A percentile compares a stretch with the other conserved stretches of the same genome.
Evolutionary conservation across 1,284 basidiomycete genomes (phyloP).

Genomic region (Thelephora terrestris): DNA sequence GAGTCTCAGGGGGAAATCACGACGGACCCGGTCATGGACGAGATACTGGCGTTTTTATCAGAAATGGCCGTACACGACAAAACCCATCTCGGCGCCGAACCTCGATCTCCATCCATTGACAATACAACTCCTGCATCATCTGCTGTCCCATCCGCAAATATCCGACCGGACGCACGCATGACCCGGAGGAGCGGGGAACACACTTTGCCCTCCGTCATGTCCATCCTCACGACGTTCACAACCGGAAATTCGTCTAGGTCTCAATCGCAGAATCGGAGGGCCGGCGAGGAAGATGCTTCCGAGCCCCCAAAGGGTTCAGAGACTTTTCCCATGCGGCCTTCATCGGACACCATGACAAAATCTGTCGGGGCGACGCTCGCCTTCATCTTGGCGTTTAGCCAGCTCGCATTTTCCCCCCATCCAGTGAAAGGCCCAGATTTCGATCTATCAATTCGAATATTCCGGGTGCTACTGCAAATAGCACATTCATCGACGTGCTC

Average conservation of each 20-base stretch:
- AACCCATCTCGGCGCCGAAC: slow-evolving; percentile 6
- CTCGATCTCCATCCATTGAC: slow-evolving; percentile 6
- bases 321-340: slow-evolving; percentile 5
- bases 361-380: slow-evolving; percentile 53
- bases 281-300: slow-evolving; percentile 16
- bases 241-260: slow-evolving; percentile 42
- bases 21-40: slow-evolving; percentile 10
- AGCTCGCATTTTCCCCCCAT: slow-evolving; percentile 59
- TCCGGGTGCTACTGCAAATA: slow-evolving; percentile 37
- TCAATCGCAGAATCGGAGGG: slow-evolving; percentile 33
- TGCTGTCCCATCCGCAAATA: slow-evolving; percentile 45
- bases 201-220: slow-evolving; percentile 50
- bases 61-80: slow-evolving; percentile 11
- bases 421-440: slow-evolving; percentile 35
- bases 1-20: slow-evolving; percentile 19
- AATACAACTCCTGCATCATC: slow-evolving; percentile 25
- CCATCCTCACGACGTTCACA: slow-evolving; percentile 49
- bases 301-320: slow-evolving; percentile 16
- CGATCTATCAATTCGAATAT: slow-evolving; percentile 42
- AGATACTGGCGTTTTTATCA: slow-evolving; percentile 13
- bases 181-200: slow-evolving; percentile 31
- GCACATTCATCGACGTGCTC: slow-evolving; percentile 39
- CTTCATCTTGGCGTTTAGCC: slow-evolving; percentile 56
- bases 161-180: slow-evolving; percentile 40
- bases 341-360: slow-evolving; percentile 22